A percentile compares a stretch with the other conserved stretches of the same genome.
Evolutionary conservation across 176 grass and related monocot species (phyloP).

Genomic region (Triticum dicoccoides): DNA sequence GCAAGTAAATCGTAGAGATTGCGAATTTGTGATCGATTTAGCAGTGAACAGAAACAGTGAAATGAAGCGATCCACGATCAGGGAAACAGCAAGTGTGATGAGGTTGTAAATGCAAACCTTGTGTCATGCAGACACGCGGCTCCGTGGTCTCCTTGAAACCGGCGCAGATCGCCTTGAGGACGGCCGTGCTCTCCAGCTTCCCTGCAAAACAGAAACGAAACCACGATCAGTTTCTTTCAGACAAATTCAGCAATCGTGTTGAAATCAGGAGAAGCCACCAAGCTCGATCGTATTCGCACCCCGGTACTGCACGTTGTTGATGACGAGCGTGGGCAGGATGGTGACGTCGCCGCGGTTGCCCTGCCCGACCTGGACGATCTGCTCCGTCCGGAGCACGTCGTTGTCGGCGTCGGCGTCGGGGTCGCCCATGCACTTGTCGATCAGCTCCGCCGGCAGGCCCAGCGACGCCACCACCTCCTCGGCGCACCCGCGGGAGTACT

Average conservation of each 20-base stretch:
- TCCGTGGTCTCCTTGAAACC: conserved; percentile 82
- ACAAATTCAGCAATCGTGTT: not conserved
- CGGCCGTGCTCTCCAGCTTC: conserved; percentile 60
- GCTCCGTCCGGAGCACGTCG: conserved; percentile 72
- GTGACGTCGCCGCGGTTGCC: conserved; percentile 76
- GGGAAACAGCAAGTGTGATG: too few relatives aligned
- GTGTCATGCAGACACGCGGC: conserved; percentile 78
- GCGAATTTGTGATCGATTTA: not conserved
- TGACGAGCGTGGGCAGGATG: conserved; percentile 81
- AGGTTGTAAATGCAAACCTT: conserved; percentile 29
- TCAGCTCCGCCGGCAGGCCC: conserved; percentile 56
- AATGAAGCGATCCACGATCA: not conserved
- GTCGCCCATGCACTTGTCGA: conserved; percentile 80
- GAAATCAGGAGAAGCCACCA: not conserved
- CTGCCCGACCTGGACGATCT: conserved; percentile 74
- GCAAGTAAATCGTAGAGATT: not conserved
- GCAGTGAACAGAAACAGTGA: not conserved
- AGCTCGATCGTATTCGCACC: conserved; percentile 18
- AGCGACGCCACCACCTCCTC: conserved; percentile 62
- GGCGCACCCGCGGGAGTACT: conserved; percentile 56
- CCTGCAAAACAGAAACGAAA: conserved; percentile 25
- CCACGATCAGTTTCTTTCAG: not conserved
- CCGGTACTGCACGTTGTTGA: conserved; percentile 92
- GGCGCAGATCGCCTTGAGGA: conserved; percentile 88
- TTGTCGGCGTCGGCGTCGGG: conserved; percentile 71